Evolutionary conservation across 2,329 filamentous ascomycete species (phyloP).

Genomic region (Graphilbum ipis-grandicollis): DNA sequence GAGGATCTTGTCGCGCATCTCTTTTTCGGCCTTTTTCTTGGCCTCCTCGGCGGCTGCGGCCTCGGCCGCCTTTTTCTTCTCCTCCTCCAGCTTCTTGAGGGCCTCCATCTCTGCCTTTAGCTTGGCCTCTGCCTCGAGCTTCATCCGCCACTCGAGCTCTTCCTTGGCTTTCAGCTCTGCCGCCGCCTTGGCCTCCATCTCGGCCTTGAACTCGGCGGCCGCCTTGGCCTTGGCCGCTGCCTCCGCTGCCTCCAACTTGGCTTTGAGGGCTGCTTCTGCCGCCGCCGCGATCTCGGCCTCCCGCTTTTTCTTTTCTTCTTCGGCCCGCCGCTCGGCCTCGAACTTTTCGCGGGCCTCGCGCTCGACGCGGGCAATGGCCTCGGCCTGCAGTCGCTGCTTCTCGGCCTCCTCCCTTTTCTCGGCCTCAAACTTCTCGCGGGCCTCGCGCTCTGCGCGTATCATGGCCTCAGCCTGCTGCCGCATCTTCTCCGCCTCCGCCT

Average conservation of each 20-base stretch:
- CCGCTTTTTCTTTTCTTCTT: constrained; percentile 21
- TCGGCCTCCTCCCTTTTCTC: constrained; percentile 18
- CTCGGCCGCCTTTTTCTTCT: constrained; percentile 27
- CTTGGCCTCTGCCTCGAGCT: constrained; percentile 26
- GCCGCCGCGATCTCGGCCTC: constrained; percentile 31
- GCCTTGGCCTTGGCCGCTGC: constrained; percentile 23
- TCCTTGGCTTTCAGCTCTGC: constrained; percentile 14
- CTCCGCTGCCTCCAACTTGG: constrained; percentile 27
- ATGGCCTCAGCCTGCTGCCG: constrained; percentile 16
- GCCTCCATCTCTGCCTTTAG: constrained; percentile 24
- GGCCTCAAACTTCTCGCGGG: constrained; percentile 20
- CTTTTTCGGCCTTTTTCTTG: constrained; percentile 38
- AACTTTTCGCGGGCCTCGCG: constrained; percentile 18
- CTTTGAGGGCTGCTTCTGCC: constrained; percentile 10
- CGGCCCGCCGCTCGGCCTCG: constrained; percentile 21
- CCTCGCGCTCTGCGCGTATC: constrained; percentile 16
- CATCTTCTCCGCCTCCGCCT: constrained; percentile 19
- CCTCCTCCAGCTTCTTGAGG: constrained; percentile 26
- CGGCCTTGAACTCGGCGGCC: constrained; percentile 20
- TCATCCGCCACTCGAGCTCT: constrained; percentile 24
- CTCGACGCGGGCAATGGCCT: constrained; percentile 17
- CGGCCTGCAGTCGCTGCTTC: constrained; percentile 14
- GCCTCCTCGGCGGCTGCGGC: constrained; percentile 24
- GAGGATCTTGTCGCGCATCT: constrained; percentile 30
- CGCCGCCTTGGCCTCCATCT: constrained; percentile 17